Evolutionary conservation across 2,329 filamentous ascomycete genomes (phyloP), one percentile per base, ranked within the genome.

Genomic region (Phyllosticta citrichinensis): DNA sequence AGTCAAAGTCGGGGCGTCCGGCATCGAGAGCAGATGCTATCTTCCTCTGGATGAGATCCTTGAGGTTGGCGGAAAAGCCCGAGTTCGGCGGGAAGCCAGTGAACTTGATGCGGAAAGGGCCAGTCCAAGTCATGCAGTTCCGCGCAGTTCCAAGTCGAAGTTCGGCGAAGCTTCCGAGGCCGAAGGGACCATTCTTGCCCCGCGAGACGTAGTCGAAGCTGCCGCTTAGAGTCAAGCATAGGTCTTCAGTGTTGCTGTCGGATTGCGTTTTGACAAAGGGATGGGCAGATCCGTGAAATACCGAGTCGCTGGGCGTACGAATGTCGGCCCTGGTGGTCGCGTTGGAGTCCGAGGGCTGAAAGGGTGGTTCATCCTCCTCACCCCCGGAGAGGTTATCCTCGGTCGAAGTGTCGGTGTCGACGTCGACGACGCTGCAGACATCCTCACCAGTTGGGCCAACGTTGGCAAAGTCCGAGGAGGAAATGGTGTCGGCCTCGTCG

Each of bases 401-500:
- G 19, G 25, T 22, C 27, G 52, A 53, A 17, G 10, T 11, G 9
- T 61, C 55, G 22, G 54, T 56, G 22, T 30, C 55, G 12, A 47
- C 55, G 22, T 30, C 55, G 14, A 47, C 55, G 17, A 62, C 60
- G 35, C 60, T 62, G 25, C 33, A 40, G 24, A 56, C 53, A 25
- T 62, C 60, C 11, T 62, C 60, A n/a, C 52, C 20, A 22, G 53
- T 62, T 5, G 60, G 35, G 19, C 52, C 52, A 14, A 55, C 50
- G 30, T 57, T 17, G 40, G 60, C 52, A 35, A 62, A 62, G 52
- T 56, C 57, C 30, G 52, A 53, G 12, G 58, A 60, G 19, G 55
- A 57, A 19, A 62, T 56, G 24, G 60, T 62, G 25, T 62, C 57
- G 35, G 57, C 62, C 22, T 56, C 62, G 22, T 61, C 62, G n/a